Evolutionary conservation across 345 rosid genomes (phyloP).

Genomic region (Carallia brachiata): DNA sequence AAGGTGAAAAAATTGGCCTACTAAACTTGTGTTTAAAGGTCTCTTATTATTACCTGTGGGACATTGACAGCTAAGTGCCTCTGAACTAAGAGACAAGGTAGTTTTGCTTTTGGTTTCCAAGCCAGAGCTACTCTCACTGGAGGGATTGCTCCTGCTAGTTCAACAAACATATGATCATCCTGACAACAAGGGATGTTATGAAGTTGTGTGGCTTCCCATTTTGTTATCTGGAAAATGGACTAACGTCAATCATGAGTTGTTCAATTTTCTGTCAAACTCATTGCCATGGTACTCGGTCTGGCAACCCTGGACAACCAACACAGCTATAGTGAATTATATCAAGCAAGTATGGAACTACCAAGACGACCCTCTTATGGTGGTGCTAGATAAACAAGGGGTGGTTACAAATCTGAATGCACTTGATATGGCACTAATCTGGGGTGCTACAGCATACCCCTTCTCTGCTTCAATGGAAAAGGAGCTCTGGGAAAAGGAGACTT

Average conservation of each 20-base stretch:
- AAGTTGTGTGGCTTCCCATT: constrained; percentile 65
- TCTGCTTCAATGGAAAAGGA: constrained; percentile 55
- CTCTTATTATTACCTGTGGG: constrained; percentile 9
- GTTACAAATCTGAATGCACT: constrained; percentile 57
- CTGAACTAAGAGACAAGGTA: constrained; percentile 58
- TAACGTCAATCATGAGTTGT: constrained; percentile 39
- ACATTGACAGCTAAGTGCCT: constrained; percentile 43
- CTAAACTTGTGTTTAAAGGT: not conserved
- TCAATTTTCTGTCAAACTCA: constrained; percentile 40
- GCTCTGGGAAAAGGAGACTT: constrained; percentile 62
- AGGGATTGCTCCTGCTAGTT: constrained; percentile 51
- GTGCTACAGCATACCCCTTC: constrained; percentile 67
- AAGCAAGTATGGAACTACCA: constrained; percentile 52
- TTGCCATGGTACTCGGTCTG: constrained; percentile 65
- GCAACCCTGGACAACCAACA: constrained; percentile 48
- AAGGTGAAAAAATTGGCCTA: not conserved
- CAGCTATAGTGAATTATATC: constrained; percentile 45
- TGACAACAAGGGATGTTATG: constrained; percentile 38
- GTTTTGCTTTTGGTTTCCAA: constrained; percentile 61
- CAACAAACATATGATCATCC: constrained; percentile 59
- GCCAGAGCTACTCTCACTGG: constrained; percentile 49
- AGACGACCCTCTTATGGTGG: constrained; percentile 52
- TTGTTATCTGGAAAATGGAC: constrained; percentile 53
- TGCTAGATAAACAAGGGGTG: constrained; percentile 52
- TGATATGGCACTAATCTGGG: constrained; percentile 77